phyloP scores from a whole-genome alignment of 2,329 filamentous ascomycete genomes.

The Colletotrichum sp. region DNA sequence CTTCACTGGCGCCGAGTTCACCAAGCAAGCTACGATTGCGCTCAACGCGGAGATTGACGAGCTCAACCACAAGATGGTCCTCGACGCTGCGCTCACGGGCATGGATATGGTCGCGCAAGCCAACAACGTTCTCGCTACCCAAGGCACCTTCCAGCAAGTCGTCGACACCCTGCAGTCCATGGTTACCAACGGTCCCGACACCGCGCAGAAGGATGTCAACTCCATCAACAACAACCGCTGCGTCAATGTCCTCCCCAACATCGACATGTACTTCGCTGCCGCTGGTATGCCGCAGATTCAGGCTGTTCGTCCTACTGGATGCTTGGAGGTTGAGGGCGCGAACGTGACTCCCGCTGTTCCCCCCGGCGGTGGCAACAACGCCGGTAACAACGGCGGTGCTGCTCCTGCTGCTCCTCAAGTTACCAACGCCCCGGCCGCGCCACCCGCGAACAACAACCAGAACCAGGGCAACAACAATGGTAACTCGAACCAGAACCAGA shows the following conservation, averaged over 20 bases:
- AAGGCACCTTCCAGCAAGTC: constrained; percentile 25
- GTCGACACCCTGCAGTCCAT: constrained; percentile 24
- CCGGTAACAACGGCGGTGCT: neutral
- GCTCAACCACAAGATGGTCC: constrained; percentile 26
- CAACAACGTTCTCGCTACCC: constrained; percentile 23
- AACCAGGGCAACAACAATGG: neutral
- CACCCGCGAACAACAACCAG: neutral
- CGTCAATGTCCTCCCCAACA: constrained; percentile 26
- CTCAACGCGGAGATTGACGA: constrained; percentile 27
- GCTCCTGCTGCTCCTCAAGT: neutral
- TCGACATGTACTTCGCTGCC: constrained; percentile 26
- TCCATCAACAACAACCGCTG: constrained; percentile 26
- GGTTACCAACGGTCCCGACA: constrained; percentile 25
- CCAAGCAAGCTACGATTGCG: constrained; percentile 24
- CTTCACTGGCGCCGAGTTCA: constrained; percentile 24
- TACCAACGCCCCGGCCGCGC: neutral
- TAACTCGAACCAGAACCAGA: neutral
- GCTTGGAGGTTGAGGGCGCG: constrained; percentile 21
- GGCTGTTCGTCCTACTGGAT: constrained; percentile 22
- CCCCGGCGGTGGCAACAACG: neutral
- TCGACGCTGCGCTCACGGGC: constrained; percentile 18
- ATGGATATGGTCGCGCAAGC: constrained; percentile 17
- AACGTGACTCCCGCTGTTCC: constrained; percentile 7
- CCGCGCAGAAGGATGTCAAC: constrained; percentile 23
- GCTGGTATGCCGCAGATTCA: constrained; percentile 18